These are phyloP conservation scores for Termitomyces sp. DNA, from an alignment of 768 basidiomycete species.

Conservation along the genomic window DNA sequence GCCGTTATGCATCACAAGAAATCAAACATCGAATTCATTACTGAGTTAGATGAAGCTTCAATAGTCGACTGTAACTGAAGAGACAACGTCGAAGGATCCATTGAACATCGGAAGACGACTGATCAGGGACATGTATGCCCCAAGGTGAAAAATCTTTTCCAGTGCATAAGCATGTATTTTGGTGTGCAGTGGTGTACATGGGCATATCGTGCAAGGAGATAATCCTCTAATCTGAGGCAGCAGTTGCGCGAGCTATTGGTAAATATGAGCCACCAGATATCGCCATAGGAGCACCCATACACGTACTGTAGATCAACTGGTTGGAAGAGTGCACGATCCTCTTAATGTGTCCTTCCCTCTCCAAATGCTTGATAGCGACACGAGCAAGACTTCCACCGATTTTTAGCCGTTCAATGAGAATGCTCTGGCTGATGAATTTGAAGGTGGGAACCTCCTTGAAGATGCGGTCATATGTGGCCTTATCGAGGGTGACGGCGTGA, in stretches of 20 bases:
- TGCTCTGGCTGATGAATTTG: conserved; percentile 96
- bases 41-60: neutral
- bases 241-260: conserved; percentile 41
- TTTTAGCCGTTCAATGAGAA: conserved; percentile 98
- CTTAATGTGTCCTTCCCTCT: conserved; percentile 94
- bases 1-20: neutral
- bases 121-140: neutral
- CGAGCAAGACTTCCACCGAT: conserved; percentile 94
- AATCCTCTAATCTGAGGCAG: conserved; percentile 36
- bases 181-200: conserved; percentile 29
- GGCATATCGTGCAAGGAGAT: conserved; percentile 19
- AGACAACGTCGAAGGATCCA: neutral
- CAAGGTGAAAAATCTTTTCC: neutral
- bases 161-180: conserved; percentile 23
- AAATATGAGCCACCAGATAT: neutral
- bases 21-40: neutral
- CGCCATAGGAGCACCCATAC: neutral
- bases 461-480: conserved; percentile 88
- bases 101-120: neutral
- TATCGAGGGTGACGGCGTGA: conserved; percentile 94
- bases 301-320: conserved; percentile 95
- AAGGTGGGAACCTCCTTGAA: conserved; percentile 98
- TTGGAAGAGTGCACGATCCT: conserved; percentile 92
- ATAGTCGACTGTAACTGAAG: neutral
- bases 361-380: conserved; percentile 84